Evolutionary conservation across 768 basidiomycete species (phyloP), one percentile per base, ranked within the genome.

Genomic region (Leccinum aurantiacum): DNA sequence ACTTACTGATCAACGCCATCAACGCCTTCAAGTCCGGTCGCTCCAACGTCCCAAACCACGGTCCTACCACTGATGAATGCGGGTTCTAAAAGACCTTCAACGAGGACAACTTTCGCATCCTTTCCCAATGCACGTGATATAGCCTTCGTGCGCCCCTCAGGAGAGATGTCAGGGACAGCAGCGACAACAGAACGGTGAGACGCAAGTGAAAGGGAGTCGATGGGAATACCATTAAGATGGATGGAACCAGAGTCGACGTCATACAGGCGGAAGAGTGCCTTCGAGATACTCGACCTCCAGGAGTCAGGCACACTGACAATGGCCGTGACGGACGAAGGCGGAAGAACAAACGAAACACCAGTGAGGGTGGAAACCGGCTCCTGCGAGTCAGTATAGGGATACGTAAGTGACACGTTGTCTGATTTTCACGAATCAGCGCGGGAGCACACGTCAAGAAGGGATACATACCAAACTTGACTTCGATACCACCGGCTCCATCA

Each of bases 181-280:
- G 94, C 93, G 60, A 98, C 92, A 0, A 90, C 83, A 62, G 84
- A 82, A 35, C 95, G 82, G 22, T 97, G 75, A 57, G 88, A 90
- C 33, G 80, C 76, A 69, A 95, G 92, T 0, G 93, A 95, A 6
- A 98, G 84, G 60, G 95, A 85, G 35, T 90, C 86, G 57, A 98
- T 90, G 66, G 97, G 91, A 67, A 90, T 82, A 5, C 90, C 92
- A 66, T 97, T 93, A 60, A 96, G 86, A 50, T 86, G 74, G 64
- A 96, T 94, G 44, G 88, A 78, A 14, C 89, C 82, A 33, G 93
- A 93, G 56, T 83, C 80, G 14, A 95, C 79, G 67, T 98, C 95
- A 71, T 98, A 97, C 76, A 98, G 94, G 22, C 95, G 83, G 74
- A 93, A 97, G 15, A 98, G 78, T 29, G 95, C 79, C n/a, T 93